Base-by-base conservation (phyloP, 768 basidiomycete genomes). In the Cytidiella melzeri region DNA sequence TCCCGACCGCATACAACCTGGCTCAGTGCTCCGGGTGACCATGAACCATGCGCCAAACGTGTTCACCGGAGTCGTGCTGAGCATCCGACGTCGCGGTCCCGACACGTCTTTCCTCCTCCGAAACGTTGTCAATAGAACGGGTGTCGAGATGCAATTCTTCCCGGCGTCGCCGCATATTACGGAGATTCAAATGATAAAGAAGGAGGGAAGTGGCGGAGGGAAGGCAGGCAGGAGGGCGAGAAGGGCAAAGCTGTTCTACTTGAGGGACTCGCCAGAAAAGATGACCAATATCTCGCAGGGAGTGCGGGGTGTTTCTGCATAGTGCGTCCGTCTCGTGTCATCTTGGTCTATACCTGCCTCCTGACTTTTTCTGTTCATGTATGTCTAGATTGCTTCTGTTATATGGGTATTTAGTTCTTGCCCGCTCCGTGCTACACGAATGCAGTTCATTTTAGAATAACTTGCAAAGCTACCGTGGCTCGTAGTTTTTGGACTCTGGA, bases 141-240 rank as follows among this genome's bases (percentile, higher is more conserved):
- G 93, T 11, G 86, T 96, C 34, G 95, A 97, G 73, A 85, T 91
- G 85, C 86, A 85, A 61, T 88, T 91, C 70, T 92, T 85, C 64
- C 81, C 84, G 55, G 82, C 80, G 61, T 89, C 87, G 45, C 94
- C 95, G 24, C 79, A 90, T 62, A 60, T 98, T 67, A 91, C 89
- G 73, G 83, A 87, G 48, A 86, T 98, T 67, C 83, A 83, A 67
- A 71, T 97, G 52, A 69, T 93, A 51, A 77, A 80, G 67, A 72
- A 69, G 56, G 83, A 85, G 48, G 62, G 63, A 28, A 57, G 55
- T 18, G 61, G 61, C 3, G 62, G 66, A 27, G 59, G 57, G 38
- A 67, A 60, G 54, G 76, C 76, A 4, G 76, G 73, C 52, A 76
- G 76, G 53, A 69, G 81, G 56, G 80, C 85, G 75, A 72, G 80